Base-by-base conservation (phyloP, 805 yeast species). In the Wickerhamiella azyma region DNA sequence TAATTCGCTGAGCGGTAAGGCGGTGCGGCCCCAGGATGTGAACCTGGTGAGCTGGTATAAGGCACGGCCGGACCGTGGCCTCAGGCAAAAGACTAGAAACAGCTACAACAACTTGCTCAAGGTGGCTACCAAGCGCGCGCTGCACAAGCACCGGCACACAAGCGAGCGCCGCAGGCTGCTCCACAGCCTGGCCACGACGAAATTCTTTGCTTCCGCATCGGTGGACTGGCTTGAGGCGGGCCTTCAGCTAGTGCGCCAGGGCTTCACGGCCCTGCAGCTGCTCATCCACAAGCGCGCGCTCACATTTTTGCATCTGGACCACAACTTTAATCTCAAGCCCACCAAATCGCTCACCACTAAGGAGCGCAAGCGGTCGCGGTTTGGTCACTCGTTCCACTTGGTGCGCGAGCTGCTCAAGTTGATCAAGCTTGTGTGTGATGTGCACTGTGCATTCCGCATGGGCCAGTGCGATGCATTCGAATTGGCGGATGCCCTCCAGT, bases 221-320 rank as follows among this genome's bases (percentile, higher is more conserved):
- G 79, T 92, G 42, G 98, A 92, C 62, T 92, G 99, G 99, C 92
- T 89, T 2, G 99, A 92, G 61, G 98, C 97, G 1, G 98, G 96
- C 26, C 67, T 92, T 48, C 97, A 92, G 64, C 77, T 92, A 2
- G 83, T 95, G 57, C 74, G 77, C 33, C 99, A 92, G 63, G 98
- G 98, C 2, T 84, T 80, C 62, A 89, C 85, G 55, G 88, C 89
- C 94, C 70, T 92, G 40, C 88, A 86, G 61, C 65, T 92, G 30
- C 67, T 92, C 52, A 85, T 92, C 43, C 97, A 92, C 61, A 75
- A 86, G 56, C 80, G 83, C 54, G 97, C 97, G 0, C 66, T 92
- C 32, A 86, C 96, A 0, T 92, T 86, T 59, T 66, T 92, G 50
- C 99, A 92, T 66, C 67, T 92, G 52, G 99, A 92, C 63, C 92